phyloP scores from a whole-genome alignment of 768 basidiomycete genomes.

The Tulasnella sp. region DNA sequence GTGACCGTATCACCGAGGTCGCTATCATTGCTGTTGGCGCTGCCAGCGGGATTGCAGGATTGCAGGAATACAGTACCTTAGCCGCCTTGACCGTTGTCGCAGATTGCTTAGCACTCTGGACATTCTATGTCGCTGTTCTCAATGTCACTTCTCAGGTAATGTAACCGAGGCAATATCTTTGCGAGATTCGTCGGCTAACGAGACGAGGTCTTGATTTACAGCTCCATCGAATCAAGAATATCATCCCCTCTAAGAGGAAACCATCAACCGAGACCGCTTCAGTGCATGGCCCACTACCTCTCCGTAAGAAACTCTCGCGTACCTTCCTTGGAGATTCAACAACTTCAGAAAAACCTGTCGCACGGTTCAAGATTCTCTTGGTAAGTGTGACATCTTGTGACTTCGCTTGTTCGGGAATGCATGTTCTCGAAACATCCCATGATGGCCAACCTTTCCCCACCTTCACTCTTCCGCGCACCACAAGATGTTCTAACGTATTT shows the following conservation, averaged over 20 bases:
- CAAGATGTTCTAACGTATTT: neutral
- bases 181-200: neutral
- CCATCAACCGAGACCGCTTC: constrained; percentile 13
- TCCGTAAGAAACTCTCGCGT: neutral
- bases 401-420: neutral
- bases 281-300: neutral
- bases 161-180: too few species aligned
- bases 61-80: constrained; percentile 87
- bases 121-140: constrained; percentile 78
- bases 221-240: constrained; percentile 34
- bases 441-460: neutral
- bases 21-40: constrained; percentile 81
- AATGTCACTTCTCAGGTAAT: constrained; percentile 87
- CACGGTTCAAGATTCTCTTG: constrained; percentile 76
- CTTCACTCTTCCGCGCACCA: neutral
- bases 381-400: constrained; percentile 30
- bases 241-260: constrained; percentile 23
- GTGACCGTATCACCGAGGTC: constrained; percentile 89
- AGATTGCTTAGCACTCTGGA: constrained; percentile 79
- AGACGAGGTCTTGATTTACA: constrained; percentile 9
- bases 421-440: neutral
- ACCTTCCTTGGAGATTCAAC: constrained; percentile 10
- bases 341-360: constrained; percentile 63
- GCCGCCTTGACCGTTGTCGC: constrained; percentile 73
- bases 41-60: constrained; percentile 73